Percentiles rank a stretch among this genome's conserved stretches.
These are phyloP conservation scores for Solanum rostratum DNA, from an alignment of 257 asterid genomes.

Conservation along the genomic window DNA sequence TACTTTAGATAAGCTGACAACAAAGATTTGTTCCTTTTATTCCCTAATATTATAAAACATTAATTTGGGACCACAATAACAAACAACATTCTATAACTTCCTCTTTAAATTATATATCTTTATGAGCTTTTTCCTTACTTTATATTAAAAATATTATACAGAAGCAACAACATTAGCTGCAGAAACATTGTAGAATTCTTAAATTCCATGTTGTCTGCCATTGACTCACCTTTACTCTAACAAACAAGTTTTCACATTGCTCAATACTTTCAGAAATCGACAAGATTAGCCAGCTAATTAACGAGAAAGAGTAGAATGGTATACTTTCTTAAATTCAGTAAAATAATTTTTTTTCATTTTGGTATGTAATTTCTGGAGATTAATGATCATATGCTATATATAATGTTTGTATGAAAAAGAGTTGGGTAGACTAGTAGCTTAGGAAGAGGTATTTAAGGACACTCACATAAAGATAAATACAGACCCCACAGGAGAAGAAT, in stretches of 20 bases:
- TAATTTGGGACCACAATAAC: constrained; percentile 20
- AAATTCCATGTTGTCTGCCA: constrained; percentile 58
- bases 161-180: constrained; percentile 20
- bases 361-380: too few species aligned
- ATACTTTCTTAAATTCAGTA: too few species aligned
- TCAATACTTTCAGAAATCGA: constrained; percentile 28
- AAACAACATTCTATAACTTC: constrained; percentile 13
- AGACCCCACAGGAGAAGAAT: too few species aligned
- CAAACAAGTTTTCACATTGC: constrained; percentile 50
- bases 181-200: constrained; percentile 22
- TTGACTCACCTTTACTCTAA: constrained; percentile 51
- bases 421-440: too few species aligned
- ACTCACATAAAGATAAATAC: too few species aligned
- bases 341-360: too few species aligned
- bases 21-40: constrained; percentile 34
- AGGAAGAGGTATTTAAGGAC: too few species aligned
- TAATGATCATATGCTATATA: too few species aligned
- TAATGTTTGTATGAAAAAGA: too few species aligned
- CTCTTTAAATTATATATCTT: constrained; percentile 11
- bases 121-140: neutral
- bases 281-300: too few species aligned
- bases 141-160: constrained; percentile 12
- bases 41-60: constrained; percentile 1
- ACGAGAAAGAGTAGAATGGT: too few species aligned
- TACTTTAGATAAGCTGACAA: constrained; percentile 27